phyloP scores from a whole-genome alignment of 2,329 filamentous ascomycete species.

The Cephalotrichum gorgonifer region DNA sequence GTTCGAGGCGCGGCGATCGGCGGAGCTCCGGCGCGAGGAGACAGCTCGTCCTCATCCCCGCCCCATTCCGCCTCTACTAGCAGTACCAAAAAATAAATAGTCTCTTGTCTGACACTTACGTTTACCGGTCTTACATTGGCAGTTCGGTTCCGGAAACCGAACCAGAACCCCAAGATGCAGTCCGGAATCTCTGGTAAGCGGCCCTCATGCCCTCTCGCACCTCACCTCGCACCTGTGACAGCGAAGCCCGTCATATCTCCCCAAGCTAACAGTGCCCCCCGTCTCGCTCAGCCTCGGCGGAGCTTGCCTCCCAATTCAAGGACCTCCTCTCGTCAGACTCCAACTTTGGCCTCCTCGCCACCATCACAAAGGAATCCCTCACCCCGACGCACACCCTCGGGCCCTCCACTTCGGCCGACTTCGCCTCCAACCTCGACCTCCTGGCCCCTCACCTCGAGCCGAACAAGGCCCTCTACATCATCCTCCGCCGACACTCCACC shows the following conservation, averaged over 20 bases:
- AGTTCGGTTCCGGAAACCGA: too few relatives aligned
- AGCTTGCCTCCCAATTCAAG: slow-evolving; percentile 67
- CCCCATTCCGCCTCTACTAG: too few relatives aligned
- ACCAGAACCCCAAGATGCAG: slow-evolving; percentile 45
- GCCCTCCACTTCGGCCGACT: slow-evolving; percentile 44
- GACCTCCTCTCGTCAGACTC: slow-evolving; percentile 49
- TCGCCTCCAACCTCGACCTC: slow-evolving; percentile 52
- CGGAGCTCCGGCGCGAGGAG: too few relatives aligned
- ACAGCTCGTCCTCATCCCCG: too few relatives aligned
- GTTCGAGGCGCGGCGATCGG: too few relatives aligned
- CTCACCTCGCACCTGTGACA: too few relatives aligned
- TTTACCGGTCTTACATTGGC: too few relatives aligned
- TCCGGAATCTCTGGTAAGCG: slow-evolving; percentile 63
- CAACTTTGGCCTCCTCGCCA: slow-evolving; percentile 61
- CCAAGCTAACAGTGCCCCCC: slow-evolving; percentile 2
- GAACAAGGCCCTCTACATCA: slow-evolving; percentile 60
- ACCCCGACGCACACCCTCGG: slow-evolving; percentile 44
- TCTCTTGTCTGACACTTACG: too few relatives aligned
- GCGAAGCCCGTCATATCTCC: too few relatives aligned
- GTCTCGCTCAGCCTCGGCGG: slow-evolving; percentile 63
- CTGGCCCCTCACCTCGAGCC: slow-evolving; percentile 55
- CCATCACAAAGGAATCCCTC: slow-evolving; percentile 60
- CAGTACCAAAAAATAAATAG: too few relatives aligned
- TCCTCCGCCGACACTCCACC: slow-evolving; percentile 57
- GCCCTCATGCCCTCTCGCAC: not conserved